Evolutionary conservation across 2,329 filamentous ascomycete genomes (phyloP).

Genomic region (Colletotrichum orchidophilum): DNA sequence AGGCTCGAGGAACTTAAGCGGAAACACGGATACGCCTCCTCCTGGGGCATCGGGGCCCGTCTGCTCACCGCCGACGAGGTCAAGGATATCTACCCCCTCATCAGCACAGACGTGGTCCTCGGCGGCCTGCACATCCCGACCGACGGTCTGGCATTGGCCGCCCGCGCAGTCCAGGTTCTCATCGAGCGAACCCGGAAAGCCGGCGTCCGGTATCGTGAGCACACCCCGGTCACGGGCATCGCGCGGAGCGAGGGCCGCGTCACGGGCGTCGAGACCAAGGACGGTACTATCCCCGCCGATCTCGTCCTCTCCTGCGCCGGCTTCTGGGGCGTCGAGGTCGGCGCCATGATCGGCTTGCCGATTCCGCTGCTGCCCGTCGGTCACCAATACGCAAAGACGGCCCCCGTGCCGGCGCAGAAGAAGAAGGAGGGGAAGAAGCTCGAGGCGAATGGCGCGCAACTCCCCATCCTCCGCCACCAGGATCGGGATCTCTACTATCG

Average conservation of each 20-base stretch:
- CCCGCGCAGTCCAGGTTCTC: conserved; percentile 68
- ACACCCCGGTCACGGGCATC: conserved; percentile 67
- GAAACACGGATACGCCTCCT: conserved; percentile 67
- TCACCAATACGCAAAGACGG: conserved; percentile 73
- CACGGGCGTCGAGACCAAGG: conserved; percentile 63
- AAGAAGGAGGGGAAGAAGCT: conserved; percentile 48
- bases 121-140: conserved; percentile 69
- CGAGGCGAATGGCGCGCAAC: conserved; percentile 56
- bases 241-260: conserved; percentile 57
- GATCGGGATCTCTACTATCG: conserved; percentile 73
- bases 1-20: conserved; percentile 69
- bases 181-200: conserved; percentile 65
- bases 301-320: conserved; percentile 71
- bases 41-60: conserved; percentile 67
- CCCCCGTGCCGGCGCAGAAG: conserved; percentile 54
- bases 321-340: conserved; percentile 73
- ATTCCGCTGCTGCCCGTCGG: conserved; percentile 69
- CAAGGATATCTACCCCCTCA: conserved; percentile 59
- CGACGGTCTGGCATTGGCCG: conserved; percentile 69
- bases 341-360: conserved; percentile 66
- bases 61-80: conserved; percentile 64
- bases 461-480: conserved; percentile 70
- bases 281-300: conserved; percentile 62
- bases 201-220: conserved; percentile 66
- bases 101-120: conserved; percentile 62